These are phyloP conservation scores for Cardamine resedifolia DNA, from an alignment of 345 rosid species.

Conservation along the genomic window DNA sequence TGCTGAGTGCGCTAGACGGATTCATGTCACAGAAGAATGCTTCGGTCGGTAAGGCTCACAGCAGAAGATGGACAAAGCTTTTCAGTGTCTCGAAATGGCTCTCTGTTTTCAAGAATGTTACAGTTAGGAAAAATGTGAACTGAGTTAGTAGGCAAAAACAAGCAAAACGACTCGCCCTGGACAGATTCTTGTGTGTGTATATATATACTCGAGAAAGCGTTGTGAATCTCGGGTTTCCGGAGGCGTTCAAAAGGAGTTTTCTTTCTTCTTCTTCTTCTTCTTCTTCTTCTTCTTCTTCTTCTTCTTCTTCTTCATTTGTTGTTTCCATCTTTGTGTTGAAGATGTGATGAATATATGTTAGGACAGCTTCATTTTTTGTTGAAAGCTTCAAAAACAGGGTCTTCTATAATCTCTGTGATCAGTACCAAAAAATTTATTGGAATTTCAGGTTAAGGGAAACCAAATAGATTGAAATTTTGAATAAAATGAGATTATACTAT, in stretches of 20 bases:
- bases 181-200: constrained; percentile 24
- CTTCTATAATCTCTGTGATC: constrained; percentile 17
- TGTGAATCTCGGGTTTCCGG: constrained; percentile 25
- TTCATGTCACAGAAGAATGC: constrained; percentile 51
- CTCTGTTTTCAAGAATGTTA: constrained; percentile 53
- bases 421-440: not conserved
- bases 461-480: not conserved
- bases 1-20: constrained; percentile 59
- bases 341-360: constrained; percentile 30
- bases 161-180: constrained; percentile 35
- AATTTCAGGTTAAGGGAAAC: constrained; percentile 8
- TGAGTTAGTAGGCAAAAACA: constrained; percentile 1
- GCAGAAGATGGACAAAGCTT: constrained; percentile 85
- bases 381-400: constrained; percentile 8
- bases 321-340: constrained; percentile 30
- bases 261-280: not conserved
- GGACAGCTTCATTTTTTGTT: constrained; percentile 35
- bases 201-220: constrained; percentile 11
- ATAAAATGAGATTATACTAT: not conserved
- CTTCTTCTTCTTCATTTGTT: not conserved
- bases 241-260: constrained; percentile 29
- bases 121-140: constrained; percentile 46
- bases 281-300: too few relatives aligned
- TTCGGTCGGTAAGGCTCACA: constrained; percentile 54
- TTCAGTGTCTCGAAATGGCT: constrained; percentile 83